Evolutionary conservation across 768 basidiomycete species (phyloP), one percentile per base, ranked within the genome.

Genomic region (Leccinum pellstonianum): DNA sequence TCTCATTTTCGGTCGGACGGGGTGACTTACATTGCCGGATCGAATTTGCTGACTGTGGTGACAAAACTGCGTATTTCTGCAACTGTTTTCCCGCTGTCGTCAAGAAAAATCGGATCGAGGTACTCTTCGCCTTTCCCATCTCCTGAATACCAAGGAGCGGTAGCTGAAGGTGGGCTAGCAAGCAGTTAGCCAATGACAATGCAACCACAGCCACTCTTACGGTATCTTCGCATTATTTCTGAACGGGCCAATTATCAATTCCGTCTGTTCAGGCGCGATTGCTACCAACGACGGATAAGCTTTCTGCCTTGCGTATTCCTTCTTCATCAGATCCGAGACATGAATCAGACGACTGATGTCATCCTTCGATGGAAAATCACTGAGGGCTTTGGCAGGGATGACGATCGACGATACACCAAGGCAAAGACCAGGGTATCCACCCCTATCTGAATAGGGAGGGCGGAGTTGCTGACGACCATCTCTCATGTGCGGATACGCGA

Each of bases 391-490:
- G 17, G 46, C 55, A 9, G 55, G 46, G 38, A 47, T 55, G 25
- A 31, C 46, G 17, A 55, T 47, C 27, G 27, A 19, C 10, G 55
- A 47, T 9, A 21, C 19, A 14, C 43, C 55, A 19, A 55, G 43
- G 21, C 55, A 55, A 31, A 56, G 25, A 10, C 55, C 55, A n/a
- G 55, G 55, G 23, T 56, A 56, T 25, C 29, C 31, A 5, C 14
- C 55, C 25, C 55, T 49, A 10, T 37, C 21, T 2, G 48, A 50
- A 50, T 37, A 56, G 3, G 55, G 55, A 17, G 23, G 47, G 43
- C 48, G 48, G 27, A 56, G 55, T 27, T 48, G 55, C 17, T 29
- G 48, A 37, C 55, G 48, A 21, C 55, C 55, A n/a, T 56, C 55
- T n/a, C 37, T 49, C 46, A 50, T 8, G 7, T 49, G 48, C 19